These are phyloP conservation scores for Globisporangium echinulatum DNA, from an alignment of 352 stramenopile genomes.

Conservation along the genomic window DNA sequence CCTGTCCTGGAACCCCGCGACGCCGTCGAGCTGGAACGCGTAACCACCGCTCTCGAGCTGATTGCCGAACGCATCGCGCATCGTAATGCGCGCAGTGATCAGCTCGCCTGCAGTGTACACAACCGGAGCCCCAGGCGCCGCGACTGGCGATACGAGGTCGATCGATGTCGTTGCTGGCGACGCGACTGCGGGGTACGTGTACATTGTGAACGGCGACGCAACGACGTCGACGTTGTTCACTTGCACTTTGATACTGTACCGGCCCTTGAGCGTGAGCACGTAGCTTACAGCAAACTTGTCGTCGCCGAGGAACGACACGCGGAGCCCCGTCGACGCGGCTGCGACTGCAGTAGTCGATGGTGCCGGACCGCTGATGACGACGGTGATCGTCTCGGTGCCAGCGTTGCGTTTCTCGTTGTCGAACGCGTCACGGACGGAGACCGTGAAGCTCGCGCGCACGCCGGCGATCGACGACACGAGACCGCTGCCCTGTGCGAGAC, in stretches of 20 bases:
- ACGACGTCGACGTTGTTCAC: slow-evolving; percentile 34
- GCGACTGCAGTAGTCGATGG: slow-evolving; percentile 15
- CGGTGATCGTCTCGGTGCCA: slow-evolving; percentile 31
- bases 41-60: slow-evolving; percentile 45
- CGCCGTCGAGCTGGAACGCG: slow-evolving; percentile 30
- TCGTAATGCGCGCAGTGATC: slow-evolving; percentile 34
- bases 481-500: slow-evolving; percentile 29
- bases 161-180: slow-evolving; percentile 38
- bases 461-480: slow-evolving; percentile 55
- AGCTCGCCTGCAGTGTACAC: slow-evolving; percentile 24
- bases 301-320: slow-evolving; percentile 22
- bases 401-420: slow-evolving; percentile 60
- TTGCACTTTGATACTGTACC: slow-evolving; percentile 36
- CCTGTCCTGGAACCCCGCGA: slow-evolving; percentile 11
- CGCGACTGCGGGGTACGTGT: slow-evolving; percentile 37
- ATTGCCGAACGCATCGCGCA: slow-evolving; percentile 40
- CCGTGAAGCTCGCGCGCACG: slow-evolving; percentile 32
- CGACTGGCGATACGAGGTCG: slow-evolving; percentile 33
- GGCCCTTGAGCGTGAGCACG: slow-evolving; percentile 28
- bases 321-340: slow-evolving; percentile 15
- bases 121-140: slow-evolving; percentile 15
- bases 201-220: slow-evolving; percentile 51
- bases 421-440: slow-evolving; percentile 50
- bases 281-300: slow-evolving; percentile 43
- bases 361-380: slow-evolving; percentile 29